These are phyloP conservation scores for Medicago lupulina DNA, from an alignment of 306 rosid species.

Conservation along the genomic window DNA sequence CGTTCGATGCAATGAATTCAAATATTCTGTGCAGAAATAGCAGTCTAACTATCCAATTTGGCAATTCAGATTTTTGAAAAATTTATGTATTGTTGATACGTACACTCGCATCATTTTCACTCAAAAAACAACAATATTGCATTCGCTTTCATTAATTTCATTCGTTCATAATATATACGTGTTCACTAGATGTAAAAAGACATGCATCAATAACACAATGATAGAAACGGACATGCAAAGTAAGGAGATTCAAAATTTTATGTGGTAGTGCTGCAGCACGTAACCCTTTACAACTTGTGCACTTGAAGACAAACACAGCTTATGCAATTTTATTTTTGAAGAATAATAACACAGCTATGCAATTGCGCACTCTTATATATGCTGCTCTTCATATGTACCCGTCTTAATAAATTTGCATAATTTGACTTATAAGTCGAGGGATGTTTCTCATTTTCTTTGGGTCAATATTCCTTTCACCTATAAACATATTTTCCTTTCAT, in stretches of 20 bases:
- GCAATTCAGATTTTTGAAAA: neutral
- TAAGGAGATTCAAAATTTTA: neutral
- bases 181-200: neutral
- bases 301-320: neutral
- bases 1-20: neutral
- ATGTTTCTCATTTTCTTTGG: too few species aligned
- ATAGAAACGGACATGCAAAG: neutral
- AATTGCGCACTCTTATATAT: neutral
- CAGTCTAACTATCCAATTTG: neutral
- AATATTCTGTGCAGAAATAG: neutral
- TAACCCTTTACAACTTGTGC: neutral
- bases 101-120: constrained; percentile 11
- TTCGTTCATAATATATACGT: neutral
- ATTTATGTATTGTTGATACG: neutral
- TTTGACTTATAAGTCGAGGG: too few species aligned
- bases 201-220: neutral
- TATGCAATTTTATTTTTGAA: neutral
- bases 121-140: neutral
- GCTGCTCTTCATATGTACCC: neutral
- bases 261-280: neutral
- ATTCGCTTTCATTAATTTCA: neutral
- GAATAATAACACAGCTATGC: too few species aligned
- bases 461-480: too few species aligned
- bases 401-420: neutral
- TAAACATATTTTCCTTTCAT: too few species aligned